Base-by-base conservation (phyloP, 2,329 filamentous ascomycete genomes). In the Exophiala alcalophila region DNA sequence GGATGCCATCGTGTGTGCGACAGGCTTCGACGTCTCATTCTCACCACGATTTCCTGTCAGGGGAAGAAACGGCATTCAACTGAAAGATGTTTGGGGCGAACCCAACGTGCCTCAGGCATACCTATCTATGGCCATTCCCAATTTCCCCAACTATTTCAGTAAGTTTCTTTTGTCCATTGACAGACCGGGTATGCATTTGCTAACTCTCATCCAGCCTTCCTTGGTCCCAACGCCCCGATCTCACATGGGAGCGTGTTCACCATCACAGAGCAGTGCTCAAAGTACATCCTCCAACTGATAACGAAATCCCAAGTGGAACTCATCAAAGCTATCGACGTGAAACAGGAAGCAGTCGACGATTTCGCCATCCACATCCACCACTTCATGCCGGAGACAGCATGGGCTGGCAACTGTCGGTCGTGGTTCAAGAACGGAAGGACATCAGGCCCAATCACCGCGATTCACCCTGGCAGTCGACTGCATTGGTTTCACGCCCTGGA, bases 341-440 rank as follows among this genome's bases (percentile, higher is more conserved):
- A 38, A 21, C 16, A 66, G 42, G 47, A 53, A 19, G 55, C 60
- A 10, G 47, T 52, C 3, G 27, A 50, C 19, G 56, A 62, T 27
- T 65, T 68, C 49, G 54, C 57, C 5, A 59, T 62, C 32, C 66
- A 69, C 49, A 61, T 63, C 3, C 61, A 66, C 51, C 50, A 63
- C 9, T 68, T 66, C 52, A 53, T 67, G 35, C 50, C 63, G 37
- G 58, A 65, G 9, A 51, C 47, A 4, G 36, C 44, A 4, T 53
- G 50, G 1, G 25, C 46, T 14, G 23, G 64, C 12, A 57, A 63
- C 4, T 72, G 70, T 39, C 60, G 68, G 5, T 57, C 50, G 7
- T 71, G 68, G 67, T 72, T 71, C 40, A 57, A 69, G 68, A 43
- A 47, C 21, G 47, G 47, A 2, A 29, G 44, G 44, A 59, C 35